phyloP scores from a whole-genome alignment of 2,329 filamentous ascomycete species.

The Nemania bipapillata region DNA sequence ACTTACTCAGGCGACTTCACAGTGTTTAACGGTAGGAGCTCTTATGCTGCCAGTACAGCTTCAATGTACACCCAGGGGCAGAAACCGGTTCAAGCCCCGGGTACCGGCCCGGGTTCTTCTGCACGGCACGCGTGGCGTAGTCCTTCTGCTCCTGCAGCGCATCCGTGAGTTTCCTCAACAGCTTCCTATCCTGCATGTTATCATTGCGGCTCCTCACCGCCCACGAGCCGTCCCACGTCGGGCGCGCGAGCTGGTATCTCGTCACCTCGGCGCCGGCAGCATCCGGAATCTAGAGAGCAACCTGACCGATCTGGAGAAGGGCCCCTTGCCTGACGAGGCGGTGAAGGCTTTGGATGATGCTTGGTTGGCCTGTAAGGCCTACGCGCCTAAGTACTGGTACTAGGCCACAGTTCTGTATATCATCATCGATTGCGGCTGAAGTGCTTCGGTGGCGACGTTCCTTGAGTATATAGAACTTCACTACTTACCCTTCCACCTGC shows the following conservation, averaged over 20 bases:
- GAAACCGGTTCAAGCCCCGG: constrained; percentile 21
- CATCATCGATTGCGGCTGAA: not conserved
- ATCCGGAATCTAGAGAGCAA: constrained; percentile 52
- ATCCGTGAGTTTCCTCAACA: constrained; percentile 16
- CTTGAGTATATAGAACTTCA: too few relatives aligned
- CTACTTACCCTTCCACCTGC: too few relatives aligned
- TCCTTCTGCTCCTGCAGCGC: constrained; percentile 37
- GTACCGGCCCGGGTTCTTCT: constrained; percentile 10
- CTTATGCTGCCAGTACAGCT: constrained; percentile 38
- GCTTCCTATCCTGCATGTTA: constrained; percentile 8
- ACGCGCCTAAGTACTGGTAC: constrained; percentile 8
- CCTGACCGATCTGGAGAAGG: constrained; percentile 53
- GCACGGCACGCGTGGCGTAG: constrained; percentile 21
- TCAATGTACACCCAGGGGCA: constrained; percentile 16
- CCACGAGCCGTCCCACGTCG: constrained; percentile 26
- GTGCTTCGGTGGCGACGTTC: too few relatives aligned
- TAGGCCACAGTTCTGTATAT: not conserved
- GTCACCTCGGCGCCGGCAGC: constrained; percentile 43
- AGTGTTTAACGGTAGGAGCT: constrained; percentile 15
- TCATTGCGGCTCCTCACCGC: not conserved
- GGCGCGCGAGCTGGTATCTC: constrained; percentile 7
- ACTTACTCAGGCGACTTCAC: not conserved
- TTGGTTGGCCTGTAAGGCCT: constrained; percentile 25
- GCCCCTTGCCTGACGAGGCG: constrained; percentile 51
- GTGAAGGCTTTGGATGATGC: constrained; percentile 30